These are phyloP conservation scores for Oxyria digyna DNA, from an alignment of 148 eudicot species.

Conservation along the genomic window DNA sequence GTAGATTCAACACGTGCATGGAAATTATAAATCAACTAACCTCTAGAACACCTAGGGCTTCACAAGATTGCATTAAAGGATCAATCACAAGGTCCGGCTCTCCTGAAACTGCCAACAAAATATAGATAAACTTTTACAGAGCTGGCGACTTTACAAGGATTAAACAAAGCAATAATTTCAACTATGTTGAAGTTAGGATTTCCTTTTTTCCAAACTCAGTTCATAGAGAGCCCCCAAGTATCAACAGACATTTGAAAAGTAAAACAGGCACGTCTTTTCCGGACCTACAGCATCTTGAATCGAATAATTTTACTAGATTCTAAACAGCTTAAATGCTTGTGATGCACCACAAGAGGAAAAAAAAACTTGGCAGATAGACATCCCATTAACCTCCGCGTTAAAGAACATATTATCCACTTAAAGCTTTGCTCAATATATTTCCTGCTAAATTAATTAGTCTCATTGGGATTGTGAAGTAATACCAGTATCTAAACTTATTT, in stretches of 20 bases:
- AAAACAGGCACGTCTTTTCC: neutral
- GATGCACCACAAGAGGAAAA: too few relatives aligned
- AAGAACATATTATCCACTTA: neutral
- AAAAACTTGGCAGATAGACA: neutral
- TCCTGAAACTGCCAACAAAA: conserved; percentile 31
- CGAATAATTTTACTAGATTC: neutral
- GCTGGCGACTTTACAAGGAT: neutral
- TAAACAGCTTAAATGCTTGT: too few relatives aligned
- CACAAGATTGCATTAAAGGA: conserved; percentile 70
- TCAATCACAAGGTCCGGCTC: conserved; percentile 56
- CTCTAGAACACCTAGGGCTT: conserved; percentile 71
- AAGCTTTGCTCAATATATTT: neutral
- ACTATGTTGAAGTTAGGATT: neutral
- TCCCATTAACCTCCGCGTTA: neutral
- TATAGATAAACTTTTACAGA: neutral
- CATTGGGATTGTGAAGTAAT: neutral
- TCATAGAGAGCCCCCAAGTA: neutral
- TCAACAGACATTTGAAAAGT: neutral
- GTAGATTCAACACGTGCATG: too few relatives aligned
- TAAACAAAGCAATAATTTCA: neutral
- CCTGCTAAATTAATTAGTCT: neutral
- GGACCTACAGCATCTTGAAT: neutral
- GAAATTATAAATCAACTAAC: conserved; percentile 35
- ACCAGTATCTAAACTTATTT: neutral
- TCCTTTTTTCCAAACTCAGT: neutral